These are phyloP conservation scores for Eucalyptus caleyi DNA, from an alignment of 345 rosid species.

Conservation along the genomic window DNA sequence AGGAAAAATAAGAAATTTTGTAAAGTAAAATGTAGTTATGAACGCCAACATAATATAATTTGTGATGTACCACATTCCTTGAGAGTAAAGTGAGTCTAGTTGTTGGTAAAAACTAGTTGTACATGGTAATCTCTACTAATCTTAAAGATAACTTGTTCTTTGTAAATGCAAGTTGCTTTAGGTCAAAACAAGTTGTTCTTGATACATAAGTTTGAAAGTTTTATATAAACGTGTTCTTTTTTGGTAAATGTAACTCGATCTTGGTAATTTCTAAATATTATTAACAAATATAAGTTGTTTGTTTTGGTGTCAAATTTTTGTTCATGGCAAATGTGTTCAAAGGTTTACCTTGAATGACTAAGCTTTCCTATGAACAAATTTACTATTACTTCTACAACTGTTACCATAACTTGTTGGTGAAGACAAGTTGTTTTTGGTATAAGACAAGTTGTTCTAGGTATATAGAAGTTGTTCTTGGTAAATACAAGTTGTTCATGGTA, in stretches of 20 bases:
- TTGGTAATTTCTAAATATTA: not conserved
- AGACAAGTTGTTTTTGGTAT: not conserved
- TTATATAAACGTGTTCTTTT: not conserved
- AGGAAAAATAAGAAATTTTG: not conserved
- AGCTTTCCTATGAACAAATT: too few relatives aligned
- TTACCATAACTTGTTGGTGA: not conserved
- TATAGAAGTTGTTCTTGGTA: not conserved
- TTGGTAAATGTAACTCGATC: not conserved
- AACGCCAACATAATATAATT: not conserved
- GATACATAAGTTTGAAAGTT: not conserved
- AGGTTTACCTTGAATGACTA: too few relatives aligned
- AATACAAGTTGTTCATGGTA: not conserved
- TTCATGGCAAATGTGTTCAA: too few relatives aligned
- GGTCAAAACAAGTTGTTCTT: not conserved
- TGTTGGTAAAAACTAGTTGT: not conserved
- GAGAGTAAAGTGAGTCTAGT: not conserved
- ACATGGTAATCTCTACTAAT: not conserved
- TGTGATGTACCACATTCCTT: not conserved
- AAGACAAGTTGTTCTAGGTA: not conserved
- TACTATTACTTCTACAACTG: too few relatives aligned
- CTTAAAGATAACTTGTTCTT: not conserved
- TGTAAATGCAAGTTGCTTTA: not conserved
- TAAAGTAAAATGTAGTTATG: not conserved
- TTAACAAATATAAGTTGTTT: not conserved
- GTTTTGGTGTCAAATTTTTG: not conserved